Base-by-base conservation (phyloP, 176 grass and related monocot genomes). In the Oryza australiensis region DNA sequence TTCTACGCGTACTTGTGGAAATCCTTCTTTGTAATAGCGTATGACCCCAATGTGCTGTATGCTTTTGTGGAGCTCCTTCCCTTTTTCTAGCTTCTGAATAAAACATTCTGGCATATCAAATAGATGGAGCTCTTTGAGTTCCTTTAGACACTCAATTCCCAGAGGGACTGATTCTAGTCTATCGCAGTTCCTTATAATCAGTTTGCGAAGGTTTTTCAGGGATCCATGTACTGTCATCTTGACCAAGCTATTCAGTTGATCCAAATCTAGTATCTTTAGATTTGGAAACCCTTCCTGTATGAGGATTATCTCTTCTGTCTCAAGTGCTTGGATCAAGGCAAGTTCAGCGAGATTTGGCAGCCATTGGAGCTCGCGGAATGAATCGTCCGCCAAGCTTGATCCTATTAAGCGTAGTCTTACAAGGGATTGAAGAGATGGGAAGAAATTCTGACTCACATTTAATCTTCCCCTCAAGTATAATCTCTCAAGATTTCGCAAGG, bases 111-210 rank as follows among this genome's bases (percentile, higher is more conserved):
- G 67, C 67, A 70, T 70, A 35, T 70, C 67, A 10, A 70, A 70
- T 6, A 70, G 67, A 70, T 70, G 67, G 18, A 70, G 24, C 67
- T 70, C 67, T 40, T 70, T 70, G n/a, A 70, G 67, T 70, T 70
- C 16, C 20, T 40, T 70, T 40, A 70, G 34, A 40, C n/a, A 10
- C 8, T 70, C 67, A 70, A 70, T 70, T 41, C 67, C 67, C 34
- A 1, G 67, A 70, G 67, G 67, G 3, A 70, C 33, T 40, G 35
- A 70, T 70, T 18, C 40, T 40, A 70, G 67, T 22, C 34, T 70
- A 35, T 35, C 12, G 67, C 67, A 70, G 67, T 70, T 70, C 67
- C 67, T 70, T 70, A 70, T 40, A 70, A 70, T 70, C 20, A 70
- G 18, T 40, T 70, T 70, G n/a, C 34, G 6, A 20, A 70, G 67